Evolutionary conservation across 805 yeast genomes (phyloP), one percentile per base, ranked within the genome.

Genomic region (Saccharomycopsis sp.): DNA sequence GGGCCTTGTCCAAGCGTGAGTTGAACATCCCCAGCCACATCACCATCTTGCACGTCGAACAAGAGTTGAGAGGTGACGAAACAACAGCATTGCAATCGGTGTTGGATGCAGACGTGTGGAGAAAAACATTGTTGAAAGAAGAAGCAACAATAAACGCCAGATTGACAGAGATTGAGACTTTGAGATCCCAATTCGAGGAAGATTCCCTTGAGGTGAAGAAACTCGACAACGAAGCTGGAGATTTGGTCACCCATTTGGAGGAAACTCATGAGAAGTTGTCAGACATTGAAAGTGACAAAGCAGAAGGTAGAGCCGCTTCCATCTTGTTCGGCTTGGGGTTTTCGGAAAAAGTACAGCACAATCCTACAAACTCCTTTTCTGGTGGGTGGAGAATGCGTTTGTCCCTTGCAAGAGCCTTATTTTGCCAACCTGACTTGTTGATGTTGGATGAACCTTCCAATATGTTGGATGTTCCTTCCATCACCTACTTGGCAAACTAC

Each of bases 311-410:
- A 60, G 99, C 98, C 12, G 96, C 97, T 2, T 77, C 94, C 8
- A 89, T 92, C 46, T 67, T 92, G 49, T 83, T 62, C 49, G 99
- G 99, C 58, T 69, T 92, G 48, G 99, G 99, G 42, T 92, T 92
- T 68, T 78, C 95, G 35, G 74, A 75, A 48, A 94, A 82, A 53
- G 73, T 96, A 4, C 98, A 92, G 60, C 64, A 68, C 35, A 69
- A 69, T 49, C 79, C 95, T 23, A 87, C 97, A 4, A 89, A 86
- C 50, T 73, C 87, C 20, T 92, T 92, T 60, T 87, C 96, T 39
- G 99, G 99, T 75, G 99, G 99, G 77, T 92, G 98, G 98, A 81
- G 98, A 73, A 92, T 92, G 98, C 83, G 98, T 69, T 72, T 92
- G 50, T 84, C 96, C n/a, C 71, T 92, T 46, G 98, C 98, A 3